A percentile compares a stretch with the other conserved stretches of the same genome.
Evolutionary conservation across 129 eudicot genomes (phyloP).

Genomic region (Sambucus nigra): DNA sequence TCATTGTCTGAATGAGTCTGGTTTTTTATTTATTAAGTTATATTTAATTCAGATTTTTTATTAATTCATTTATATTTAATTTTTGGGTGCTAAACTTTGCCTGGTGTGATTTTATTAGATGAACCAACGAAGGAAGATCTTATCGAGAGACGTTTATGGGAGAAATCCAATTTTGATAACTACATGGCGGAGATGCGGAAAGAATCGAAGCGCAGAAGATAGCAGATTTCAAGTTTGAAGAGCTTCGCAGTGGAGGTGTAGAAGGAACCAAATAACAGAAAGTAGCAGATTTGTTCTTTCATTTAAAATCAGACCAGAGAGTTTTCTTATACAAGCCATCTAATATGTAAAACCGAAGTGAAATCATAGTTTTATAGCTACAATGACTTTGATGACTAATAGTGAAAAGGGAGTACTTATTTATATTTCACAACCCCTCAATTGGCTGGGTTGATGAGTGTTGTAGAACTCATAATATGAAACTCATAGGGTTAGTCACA

Average conservation of each 20-base stretch:
- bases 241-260: neutral
- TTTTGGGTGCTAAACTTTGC: neutral
- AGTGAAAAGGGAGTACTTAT: no score
- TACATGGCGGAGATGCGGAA: slow-evolving; percentile 83
- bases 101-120: slow-evolving; percentile 31
- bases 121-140: slow-evolving; percentile 79
- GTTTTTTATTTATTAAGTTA: no score
- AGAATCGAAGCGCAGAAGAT: slow-evolving; percentile 97
- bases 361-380: neutral
- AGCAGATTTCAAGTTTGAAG: slow-evolving; percentile 1
- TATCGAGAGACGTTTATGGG: slow-evolving; percentile 67
- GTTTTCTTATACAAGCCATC: slow-evolving; percentile 1
- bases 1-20: no score
- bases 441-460: neutral
- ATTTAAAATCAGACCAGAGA: neutral
- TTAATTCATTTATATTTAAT: no score
- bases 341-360: neutral
- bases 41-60: no score
- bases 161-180: slow-evolving; percentile 69
- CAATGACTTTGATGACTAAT: neutral
- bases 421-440: neutral
- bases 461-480: neutral
- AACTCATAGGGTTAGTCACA: neutral
- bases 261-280: neutral
- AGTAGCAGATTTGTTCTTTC: neutral